These are phyloP conservation scores for Colletotrichum costaricense DNA, from an alignment of 2,329 filamentous ascomycete species.

Conservation along the genomic window DNA sequence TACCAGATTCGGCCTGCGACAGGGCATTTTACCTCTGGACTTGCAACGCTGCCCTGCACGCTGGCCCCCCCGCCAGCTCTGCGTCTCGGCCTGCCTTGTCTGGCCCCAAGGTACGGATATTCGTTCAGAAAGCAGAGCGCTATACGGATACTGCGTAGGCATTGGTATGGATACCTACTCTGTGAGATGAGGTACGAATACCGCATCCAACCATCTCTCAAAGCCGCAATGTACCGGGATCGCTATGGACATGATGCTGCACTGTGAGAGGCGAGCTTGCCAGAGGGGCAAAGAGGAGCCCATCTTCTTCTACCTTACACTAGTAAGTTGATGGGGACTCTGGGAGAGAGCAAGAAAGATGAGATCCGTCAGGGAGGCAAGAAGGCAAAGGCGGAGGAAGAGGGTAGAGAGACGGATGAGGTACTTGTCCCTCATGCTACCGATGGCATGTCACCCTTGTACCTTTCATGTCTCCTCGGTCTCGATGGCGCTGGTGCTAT, in stretches of 20 bases:
- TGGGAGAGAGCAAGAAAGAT: neutral
- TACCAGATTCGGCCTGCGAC: slow-evolving; percentile 25
- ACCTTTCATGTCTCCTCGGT: neutral
- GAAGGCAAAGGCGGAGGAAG: neutral
- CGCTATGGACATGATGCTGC: neutral
- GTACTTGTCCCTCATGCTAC: neutral
- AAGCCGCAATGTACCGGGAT: neutral
- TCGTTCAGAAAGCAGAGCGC: neutral
- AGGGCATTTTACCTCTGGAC: slow-evolving; percentile 7
- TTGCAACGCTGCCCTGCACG: slow-evolving; percentile 10
- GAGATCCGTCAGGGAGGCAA: neutral
- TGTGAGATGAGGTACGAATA: neutral
- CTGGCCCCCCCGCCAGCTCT: neutral
- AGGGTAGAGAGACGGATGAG: neutral
- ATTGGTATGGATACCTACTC: neutral
- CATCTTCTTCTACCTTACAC: neutral
- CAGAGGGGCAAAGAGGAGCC: neutral
- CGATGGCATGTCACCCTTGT: neutral
- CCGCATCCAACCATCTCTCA: neutral
- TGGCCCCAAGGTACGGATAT: neutral
- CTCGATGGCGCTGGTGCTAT: neutral
- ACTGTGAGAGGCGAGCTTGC: neutral
- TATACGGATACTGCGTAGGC: no score
- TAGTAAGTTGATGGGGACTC: no score
- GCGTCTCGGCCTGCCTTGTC: neutral